A percentile compares a stretch with the other conserved stretches of the same genome.
These are phyloP conservation scores for Lachnum nothofagi DNA, from an alignment of 2,329 filamentous ascomycete genomes.

Conservation along the genomic window DNA sequence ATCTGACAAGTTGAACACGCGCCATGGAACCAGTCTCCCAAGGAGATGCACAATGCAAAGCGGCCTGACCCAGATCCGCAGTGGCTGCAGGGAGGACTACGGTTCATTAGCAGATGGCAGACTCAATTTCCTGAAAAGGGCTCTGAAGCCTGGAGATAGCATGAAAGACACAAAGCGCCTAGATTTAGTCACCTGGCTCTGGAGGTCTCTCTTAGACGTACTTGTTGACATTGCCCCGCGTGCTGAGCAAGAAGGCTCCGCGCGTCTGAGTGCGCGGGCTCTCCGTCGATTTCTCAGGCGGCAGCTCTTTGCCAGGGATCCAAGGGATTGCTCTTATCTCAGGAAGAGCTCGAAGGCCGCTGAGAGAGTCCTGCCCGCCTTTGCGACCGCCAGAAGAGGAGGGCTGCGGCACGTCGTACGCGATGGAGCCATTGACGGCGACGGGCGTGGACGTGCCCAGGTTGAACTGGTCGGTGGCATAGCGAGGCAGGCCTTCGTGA, in stretches of 20 bases:
- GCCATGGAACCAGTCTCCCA: constrained; percentile 21
- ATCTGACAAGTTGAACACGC: constrained; percentile 27
- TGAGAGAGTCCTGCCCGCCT: constrained; percentile 9
- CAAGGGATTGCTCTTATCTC: constrained; percentile 24
- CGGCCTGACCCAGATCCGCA: constrained; percentile 18
- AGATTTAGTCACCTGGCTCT: no score
- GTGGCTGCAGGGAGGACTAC: constrained; percentile 19
- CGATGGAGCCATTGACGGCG: neutral
- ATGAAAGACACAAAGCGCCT: no score
- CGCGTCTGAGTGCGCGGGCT: constrained; percentile 20
- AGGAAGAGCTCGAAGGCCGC: constrained; percentile 17
- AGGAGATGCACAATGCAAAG: constrained; percentile 19
- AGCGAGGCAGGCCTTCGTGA: neutral
- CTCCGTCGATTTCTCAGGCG: constrained; percentile 15
- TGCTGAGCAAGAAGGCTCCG: constrained; percentile 20
- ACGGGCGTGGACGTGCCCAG: neutral
- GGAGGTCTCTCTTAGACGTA: no score
- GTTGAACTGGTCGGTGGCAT: neutral
- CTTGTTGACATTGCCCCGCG: constrained; percentile 18
- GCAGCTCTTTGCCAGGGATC: constrained; percentile 19
- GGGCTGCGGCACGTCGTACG: neutral
- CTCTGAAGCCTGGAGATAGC: no score
- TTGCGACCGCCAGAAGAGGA: neutral
- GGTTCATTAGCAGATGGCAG: no score
- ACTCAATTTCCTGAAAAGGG: no score